Conservation (phyloP, 208 protist genomes). For the Wallacemonas sp. region DNA sequence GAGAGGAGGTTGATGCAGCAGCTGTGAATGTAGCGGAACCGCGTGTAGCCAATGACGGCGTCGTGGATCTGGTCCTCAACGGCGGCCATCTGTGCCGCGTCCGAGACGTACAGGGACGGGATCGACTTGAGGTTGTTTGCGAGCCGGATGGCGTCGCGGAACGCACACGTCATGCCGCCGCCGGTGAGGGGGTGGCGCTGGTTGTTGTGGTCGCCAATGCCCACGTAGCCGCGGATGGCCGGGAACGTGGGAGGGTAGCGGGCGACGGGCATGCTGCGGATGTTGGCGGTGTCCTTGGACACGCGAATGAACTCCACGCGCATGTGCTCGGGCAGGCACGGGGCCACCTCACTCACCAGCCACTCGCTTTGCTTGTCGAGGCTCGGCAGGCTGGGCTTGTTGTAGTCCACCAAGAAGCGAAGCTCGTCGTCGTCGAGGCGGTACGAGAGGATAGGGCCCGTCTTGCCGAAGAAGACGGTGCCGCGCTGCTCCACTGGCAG, state of each 20-base stretch:
- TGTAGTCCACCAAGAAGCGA: slow-evolving; percentile 87
- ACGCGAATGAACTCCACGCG: slow-evolving; percentile 73
- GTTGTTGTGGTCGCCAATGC: slow-evolving; percentile 94
- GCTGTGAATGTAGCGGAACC: slow-evolving; percentile 64
- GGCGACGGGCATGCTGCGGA: slow-evolving; percentile 86
- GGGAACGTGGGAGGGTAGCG: slow-evolving; percentile 74
- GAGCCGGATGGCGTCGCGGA: slow-evolving; percentile 84
- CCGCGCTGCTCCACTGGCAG: slow-evolving; percentile 86
- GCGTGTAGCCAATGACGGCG: slow-evolving; percentile 59
- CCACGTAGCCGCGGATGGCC: slow-evolving; percentile 82
- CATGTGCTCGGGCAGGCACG: slow-evolving; percentile 78
- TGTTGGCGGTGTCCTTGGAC: slow-evolving; percentile 44
- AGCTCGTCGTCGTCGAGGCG: slow-evolving; percentile 81
- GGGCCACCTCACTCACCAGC: slow-evolving; percentile 80
- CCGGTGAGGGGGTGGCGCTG: slow-evolving; percentile 95
- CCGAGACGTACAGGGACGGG: slow-evolving; percentile 32
- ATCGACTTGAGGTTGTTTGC: slow-evolving; percentile 65
- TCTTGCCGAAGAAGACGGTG: slow-evolving; percentile 92
- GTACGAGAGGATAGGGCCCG: slow-evolving; percentile 91
- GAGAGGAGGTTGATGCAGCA: slow-evolving; percentile 93
- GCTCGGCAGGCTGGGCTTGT: slow-evolving; percentile 68
- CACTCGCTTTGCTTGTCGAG: slow-evolving; percentile 81
- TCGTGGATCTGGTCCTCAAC: slow-evolving; percentile 68
- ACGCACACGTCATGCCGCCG: slow-evolving; percentile 91
- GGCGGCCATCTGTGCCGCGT: slow-evolving; percentile 44